Conservation (phyloP, 495 filamentous ascomycete genomes). For the Tirmania nivea region DNA sequence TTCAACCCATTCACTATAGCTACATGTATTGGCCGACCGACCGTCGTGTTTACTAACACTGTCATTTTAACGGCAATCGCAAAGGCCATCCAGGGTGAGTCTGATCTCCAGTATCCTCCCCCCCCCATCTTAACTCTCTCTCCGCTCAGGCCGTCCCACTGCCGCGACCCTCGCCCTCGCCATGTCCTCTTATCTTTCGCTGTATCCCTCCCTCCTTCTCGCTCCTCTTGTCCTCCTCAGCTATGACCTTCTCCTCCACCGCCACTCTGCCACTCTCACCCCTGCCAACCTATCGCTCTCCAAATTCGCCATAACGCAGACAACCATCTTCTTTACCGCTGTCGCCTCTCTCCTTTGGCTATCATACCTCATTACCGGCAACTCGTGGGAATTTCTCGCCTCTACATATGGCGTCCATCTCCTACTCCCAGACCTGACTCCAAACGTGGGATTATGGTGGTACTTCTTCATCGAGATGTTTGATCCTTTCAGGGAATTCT, state of each 20-base stretch:
- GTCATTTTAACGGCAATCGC: constrained; percentile 69
- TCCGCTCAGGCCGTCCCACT: constrained; percentile 22
- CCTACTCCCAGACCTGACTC: constrained; percentile 75
- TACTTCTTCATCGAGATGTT: constrained; percentile 99
- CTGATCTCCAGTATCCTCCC: no score
- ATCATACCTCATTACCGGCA: constrained; percentile 54
- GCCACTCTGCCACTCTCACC: background rate
- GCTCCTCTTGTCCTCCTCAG: constrained; percentile 62
- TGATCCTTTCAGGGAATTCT: constrained; percentile 91
- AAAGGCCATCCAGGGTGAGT: constrained; percentile 51
- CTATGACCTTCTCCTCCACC: constrained; percentile 33
- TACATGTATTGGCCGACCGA: constrained; percentile 79
- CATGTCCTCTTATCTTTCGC: constrained; percentile 70
- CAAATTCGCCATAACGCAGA: constrained; percentile 31
- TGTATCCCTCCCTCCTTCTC: constrained; percentile 74
- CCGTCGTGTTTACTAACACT: constrained; percentile 72
- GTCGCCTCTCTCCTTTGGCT: constrained; percentile 40
- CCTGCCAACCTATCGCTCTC: constrained; percentile 1
- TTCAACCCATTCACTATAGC: constrained; percentile 92
- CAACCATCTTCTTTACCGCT: constrained; percentile 24
- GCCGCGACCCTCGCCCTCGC: constrained; percentile 70
- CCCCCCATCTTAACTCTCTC: no score
- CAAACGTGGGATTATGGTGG: constrained; percentile 96
- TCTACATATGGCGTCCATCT: constrained; percentile 86
- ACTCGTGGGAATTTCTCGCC: constrained; percentile 61